Evolutionary conservation across 176 grass and related monocot genomes (phyloP), one percentile per base, ranked within the genome.

Genomic region (Tillandsia fasciculata): DNA sequence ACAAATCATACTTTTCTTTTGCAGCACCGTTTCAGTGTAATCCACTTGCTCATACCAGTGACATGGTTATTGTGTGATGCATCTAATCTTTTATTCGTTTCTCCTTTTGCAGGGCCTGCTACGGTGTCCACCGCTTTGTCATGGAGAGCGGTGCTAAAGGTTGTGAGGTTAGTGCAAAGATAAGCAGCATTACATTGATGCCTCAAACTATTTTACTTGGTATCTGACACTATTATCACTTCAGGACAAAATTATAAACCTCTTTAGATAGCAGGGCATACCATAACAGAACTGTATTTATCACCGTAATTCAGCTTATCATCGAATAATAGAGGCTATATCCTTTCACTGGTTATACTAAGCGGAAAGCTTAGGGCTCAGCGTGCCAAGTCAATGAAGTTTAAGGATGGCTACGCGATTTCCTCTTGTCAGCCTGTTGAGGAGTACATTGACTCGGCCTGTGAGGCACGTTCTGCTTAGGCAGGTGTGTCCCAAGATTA

Each of bases 131-230:
- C 10, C 90, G 90, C 24, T 95, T 95, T 71, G 90, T 95, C 65
- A 95, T 95, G 90, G 90, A 95, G 81, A 95, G 90, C 70, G 90
- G 86, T 82, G 90, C 90, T 20, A 95, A 95, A 83, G 90, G 90
- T 72, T 95, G 90, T 23, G 90, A 95, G 83, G 90, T 89, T 2
- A 59, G 42, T 70, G 22, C 14, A 15, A 54, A 54, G 12, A 54
- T 54, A 33, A 33, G 29, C 3, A 3, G 29, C 29, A 33, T 33
- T 33, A 3, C 3, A 2, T 33, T 33, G 29, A 33, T 33, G 29
- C 4, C 29, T 33, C 29, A 33, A 33, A 33, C 29, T 33, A 6
- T 0, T 64, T 1, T 12, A 74, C 2, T 53, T 1, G 0, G 8
- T 1, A 48, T 52, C 0, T 2, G 51, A 22, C 1, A 13, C 20